Conservation (phyloP, 164 flowering plant species). For the Aristolochia californica region DNA sequence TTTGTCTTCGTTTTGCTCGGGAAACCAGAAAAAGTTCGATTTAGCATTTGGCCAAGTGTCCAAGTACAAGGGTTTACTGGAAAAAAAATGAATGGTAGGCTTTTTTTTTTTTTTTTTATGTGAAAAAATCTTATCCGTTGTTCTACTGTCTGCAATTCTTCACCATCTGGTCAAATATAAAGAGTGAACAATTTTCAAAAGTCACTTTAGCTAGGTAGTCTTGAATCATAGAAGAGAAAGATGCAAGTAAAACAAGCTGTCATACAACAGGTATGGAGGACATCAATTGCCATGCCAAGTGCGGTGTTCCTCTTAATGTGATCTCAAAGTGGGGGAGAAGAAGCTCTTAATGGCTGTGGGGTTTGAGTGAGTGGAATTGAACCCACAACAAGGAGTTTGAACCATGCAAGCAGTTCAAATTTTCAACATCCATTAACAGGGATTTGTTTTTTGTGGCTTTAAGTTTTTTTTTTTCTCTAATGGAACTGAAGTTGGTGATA, state of each 20-base stretch:
- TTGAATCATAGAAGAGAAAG: too few relatives aligned
- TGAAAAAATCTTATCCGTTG: too few relatives aligned
- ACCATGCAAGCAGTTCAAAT: conserved; percentile 25
- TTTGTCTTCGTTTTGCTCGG: not conserved
- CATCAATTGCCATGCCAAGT: too few relatives aligned
- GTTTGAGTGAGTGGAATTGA: conserved; percentile 6
- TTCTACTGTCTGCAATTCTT: too few relatives aligned
- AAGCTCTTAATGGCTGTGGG: not conserved
- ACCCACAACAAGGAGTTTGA: conserved; percentile 16
- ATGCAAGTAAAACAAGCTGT: too few relatives aligned
- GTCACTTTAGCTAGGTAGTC: too few relatives aligned
- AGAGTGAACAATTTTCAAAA: too few relatives aligned
- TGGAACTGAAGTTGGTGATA: conserved; percentile 19
- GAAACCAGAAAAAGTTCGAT: not conserved
- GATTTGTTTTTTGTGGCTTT: conserved; percentile 1
- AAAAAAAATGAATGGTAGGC: not conserved
- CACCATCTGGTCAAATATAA: too few relatives aligned
- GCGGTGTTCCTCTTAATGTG: too few relatives aligned
- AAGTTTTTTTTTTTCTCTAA: not conserved
- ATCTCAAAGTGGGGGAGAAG: conserved; percentile 6
- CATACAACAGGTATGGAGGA: too few relatives aligned
- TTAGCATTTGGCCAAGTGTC: not conserved
- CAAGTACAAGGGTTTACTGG: not conserved
- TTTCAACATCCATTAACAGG: conserved; percentile 13
- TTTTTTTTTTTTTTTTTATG: too few relatives aligned